Evolutionary conservation across 768 basidiomycete species (phyloP).

Genomic region (Cystofilobasidium ferigula): DNA sequence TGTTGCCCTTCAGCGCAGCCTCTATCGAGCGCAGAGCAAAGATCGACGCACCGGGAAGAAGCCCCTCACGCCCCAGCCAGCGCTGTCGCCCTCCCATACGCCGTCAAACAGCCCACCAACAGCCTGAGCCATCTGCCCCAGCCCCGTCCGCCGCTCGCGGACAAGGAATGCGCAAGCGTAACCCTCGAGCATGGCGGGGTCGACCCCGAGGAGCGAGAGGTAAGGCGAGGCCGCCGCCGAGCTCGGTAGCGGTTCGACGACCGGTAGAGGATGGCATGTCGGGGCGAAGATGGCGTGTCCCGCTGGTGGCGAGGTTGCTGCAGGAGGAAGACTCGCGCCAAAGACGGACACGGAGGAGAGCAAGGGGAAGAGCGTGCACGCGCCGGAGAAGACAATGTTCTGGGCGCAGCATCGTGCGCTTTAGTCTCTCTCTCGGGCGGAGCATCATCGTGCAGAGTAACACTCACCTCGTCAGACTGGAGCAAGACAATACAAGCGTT

Average conservation of each 20-base stretch:
- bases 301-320: not conserved
- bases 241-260: not conserved
- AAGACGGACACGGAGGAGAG: slow-evolving; percentile 16
- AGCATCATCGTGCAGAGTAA: too few relatives aligned
- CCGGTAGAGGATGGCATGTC: slow-evolving; percentile 18
- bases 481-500: slow-evolving; percentile 13
- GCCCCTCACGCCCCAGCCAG: slow-evolving; percentile 32
- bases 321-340: slow-evolving; percentile 11
- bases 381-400: slow-evolving; percentile 25
- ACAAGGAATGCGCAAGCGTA: slow-evolving; percentile 16
- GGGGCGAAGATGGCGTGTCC: slow-evolving; percentile 20
- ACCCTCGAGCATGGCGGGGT: not conserved
- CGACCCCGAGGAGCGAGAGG: not conserved
- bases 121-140: slow-evolving; percentile 13
- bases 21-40: slow-evolving; percentile 32
- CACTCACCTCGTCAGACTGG: slow-evolving; percentile 22
- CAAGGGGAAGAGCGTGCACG: slow-evolving; percentile 19
- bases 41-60: slow-evolving; percentile 45
- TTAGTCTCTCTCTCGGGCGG: too few relatives aligned
- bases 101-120: slow-evolving; percentile 17
- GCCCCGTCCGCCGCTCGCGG: slow-evolving; percentile 13
- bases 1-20: not conserved
- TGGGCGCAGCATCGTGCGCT: not conserved
- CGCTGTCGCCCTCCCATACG: slow-evolving; percentile 22
- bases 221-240: not conserved